phyloP scores from a whole-genome alignment of 2,329 filamentous ascomycete genomes.

The Diaporthe ampelina region DNA sequence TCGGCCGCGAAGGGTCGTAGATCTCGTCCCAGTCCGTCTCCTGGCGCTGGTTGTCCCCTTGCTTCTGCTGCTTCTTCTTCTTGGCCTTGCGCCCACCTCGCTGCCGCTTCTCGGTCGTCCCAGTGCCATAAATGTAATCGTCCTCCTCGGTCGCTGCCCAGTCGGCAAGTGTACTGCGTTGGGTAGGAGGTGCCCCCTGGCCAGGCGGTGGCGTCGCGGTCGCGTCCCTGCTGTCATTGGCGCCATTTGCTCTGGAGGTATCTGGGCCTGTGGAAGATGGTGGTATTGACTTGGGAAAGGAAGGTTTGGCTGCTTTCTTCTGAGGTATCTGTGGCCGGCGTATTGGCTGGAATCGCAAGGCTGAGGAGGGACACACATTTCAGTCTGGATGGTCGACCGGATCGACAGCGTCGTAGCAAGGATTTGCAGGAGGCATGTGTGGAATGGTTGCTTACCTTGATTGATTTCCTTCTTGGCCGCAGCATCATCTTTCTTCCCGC shows the following conservation, averaged over 20 bases:
- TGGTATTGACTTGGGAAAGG: constrained; percentile 63
- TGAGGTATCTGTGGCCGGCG: constrained; percentile 78
- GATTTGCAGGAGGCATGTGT: not conserved
- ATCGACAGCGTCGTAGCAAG: not conserved
- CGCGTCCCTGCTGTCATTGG: constrained; percentile 54
- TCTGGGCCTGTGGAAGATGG: constrained; percentile 46
- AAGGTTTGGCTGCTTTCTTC: constrained; percentile 74
- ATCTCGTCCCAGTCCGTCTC: constrained; percentile 91
- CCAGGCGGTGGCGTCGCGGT: constrained; percentile 50
- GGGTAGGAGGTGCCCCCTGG: constrained; percentile 56
- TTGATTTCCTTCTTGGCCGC: constrained; percentile 71
- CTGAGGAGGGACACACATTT: constrained; percentile 58
- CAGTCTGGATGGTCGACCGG: not conserved
- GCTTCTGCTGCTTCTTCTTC: constrained; percentile 81
- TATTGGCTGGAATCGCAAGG: constrained; percentile 89
- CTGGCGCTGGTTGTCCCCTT: constrained; percentile 66
- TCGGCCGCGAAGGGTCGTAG: constrained; percentile 87
- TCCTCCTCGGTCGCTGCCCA: constrained; percentile 86
- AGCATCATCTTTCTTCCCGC: constrained; percentile 63
- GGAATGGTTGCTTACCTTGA: constrained; percentile 48
- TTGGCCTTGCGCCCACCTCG: constrained; percentile 78
- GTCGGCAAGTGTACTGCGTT: constrained; percentile 82
- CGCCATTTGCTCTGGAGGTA: constrained; percentile 45
- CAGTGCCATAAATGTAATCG: constrained; percentile 78
- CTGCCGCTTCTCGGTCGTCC: constrained; percentile 74